phyloP scores from a whole-genome alignment of 2,329 filamentous ascomycete genomes.

The Dothistroma pini region DNA sequence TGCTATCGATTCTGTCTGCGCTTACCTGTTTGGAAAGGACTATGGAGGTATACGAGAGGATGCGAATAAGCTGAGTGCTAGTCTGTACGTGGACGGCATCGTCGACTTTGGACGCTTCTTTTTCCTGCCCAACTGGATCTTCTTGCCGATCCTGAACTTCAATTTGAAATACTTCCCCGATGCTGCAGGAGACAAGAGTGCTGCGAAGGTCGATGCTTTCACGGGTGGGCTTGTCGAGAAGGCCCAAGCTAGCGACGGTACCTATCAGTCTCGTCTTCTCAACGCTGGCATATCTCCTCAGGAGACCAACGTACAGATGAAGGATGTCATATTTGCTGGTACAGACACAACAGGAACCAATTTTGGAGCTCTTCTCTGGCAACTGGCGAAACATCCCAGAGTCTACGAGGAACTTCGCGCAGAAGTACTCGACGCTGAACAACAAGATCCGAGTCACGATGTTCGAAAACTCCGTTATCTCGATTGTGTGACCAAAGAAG shows the following conservation, averaged over 20 bases:
- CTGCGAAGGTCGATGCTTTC: conserved; percentile 44
- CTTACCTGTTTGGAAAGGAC: conserved; percentile 51
- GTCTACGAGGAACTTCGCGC: conserved; percentile 36
- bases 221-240: conserved; percentile 40
- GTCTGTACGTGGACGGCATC: conserved; percentile 52
- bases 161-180: conserved; percentile 37
- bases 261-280: conserved; percentile 49
- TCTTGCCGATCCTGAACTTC: conserved; percentile 40
- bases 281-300: conserved; percentile 41
- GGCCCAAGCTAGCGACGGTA: conserved; percentile 35
- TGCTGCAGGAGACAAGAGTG: conserved; percentile 35
- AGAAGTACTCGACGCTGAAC: conserved; percentile 33
- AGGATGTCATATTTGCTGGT: conserved; percentile 55
- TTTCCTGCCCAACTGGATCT: conserved; percentile 46
- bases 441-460: conserved; percentile 29
- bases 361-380: conserved; percentile 47
- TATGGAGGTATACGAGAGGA: conserved; percentile 49
- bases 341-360: conserved; percentile 53
- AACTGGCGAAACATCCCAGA: conserved; percentile 43
- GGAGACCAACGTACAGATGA: conserved; percentile 51
- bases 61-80: conserved; percentile 37
- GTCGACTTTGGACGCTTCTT: conserved; percentile 55
- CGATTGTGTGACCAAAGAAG: conserved; percentile 49
- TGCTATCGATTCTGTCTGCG: conserved; percentile 53
- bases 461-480: conserved; percentile 44